Evolutionary conservation across 1,284 basidiomycete species (phyloP), one percentile per base, ranked within the genome.

Genomic region (Xerocomus tenax): DNA sequence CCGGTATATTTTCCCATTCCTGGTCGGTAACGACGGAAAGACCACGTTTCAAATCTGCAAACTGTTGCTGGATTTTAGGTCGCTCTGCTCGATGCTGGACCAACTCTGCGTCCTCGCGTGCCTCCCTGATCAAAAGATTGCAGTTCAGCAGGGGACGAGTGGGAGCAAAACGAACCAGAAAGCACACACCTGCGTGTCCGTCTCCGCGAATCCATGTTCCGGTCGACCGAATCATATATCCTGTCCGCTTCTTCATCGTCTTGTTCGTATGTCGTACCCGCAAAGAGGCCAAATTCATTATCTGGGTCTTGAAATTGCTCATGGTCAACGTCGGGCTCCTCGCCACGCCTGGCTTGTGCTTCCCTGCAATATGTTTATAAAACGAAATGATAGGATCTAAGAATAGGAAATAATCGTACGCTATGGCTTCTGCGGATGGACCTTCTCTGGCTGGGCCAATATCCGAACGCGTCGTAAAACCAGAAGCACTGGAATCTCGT

Each of bases 401-500:
- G 7, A 19, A 4, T 1, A 10, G 6, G 13, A 29, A 3, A 15
- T 0, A 15, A 15, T 79, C 80, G 56, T 59, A 88, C 84, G 90
- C 90, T 42, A 94, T 75, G 1, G 82, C 81, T 69, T 94, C 91
- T 25, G 91, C 91, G 13, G 87, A 88, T 0, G 92, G 91, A 0
- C 91, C 91, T 66, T 96, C 93, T 67, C 96, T 79, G 4, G 95
- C 95, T 42, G 95, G 96, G 66, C 95, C 95, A 57, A 99, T 98
- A 81, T 98, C 95, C 42, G 93, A 96, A 47, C 95, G 87, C 8
- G 94, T 98, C 0, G 95, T 98, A 71, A 98, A 98, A 53, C 95
- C 96, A 46, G 93, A 96, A 45, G 95, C 94, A 69, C 89, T 91
- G 54, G 12, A 45, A 45, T 50, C 36, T 28, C 13, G 50, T 50